Base-by-base conservation (phyloP, 148 eudicot genomes). In the Fagopyrum esculentum region DNA sequence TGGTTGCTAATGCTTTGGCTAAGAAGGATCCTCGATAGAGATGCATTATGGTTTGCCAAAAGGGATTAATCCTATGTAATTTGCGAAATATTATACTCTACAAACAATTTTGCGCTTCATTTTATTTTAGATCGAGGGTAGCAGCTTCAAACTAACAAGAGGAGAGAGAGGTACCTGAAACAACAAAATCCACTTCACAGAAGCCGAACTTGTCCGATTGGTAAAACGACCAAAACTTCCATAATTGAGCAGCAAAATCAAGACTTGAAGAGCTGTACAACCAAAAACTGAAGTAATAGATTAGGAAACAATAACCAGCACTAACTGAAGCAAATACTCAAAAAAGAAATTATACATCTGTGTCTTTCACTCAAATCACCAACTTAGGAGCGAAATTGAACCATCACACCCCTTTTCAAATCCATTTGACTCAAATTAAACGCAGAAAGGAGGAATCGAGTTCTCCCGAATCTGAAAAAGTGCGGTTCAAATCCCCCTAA, bases 401-500 rank as follows among this genome's bases (percentile, higher is more conserved):
- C 70, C 15, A 7, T 3, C 59, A 60, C 6, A 59, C 22, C 64
- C 64, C 44, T 43, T 8, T 0, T 64, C 45, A 1, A 17, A 64
- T 6, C 3, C 30, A 64, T 64, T 45, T 17, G 70, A 64, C 45
- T 64, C 70, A 40, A 61, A 61, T 35, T 17, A 19, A 64, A 5
- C 68, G 11, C 17, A 9, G 63, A n/a, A n/a, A 8, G 63, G 46
- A 64, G 70, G 70, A 64, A 64, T 64, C 70, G 45, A 6, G n/a
- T 64, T 40, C 70, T 64, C 70, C 46, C 7, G 70, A 11, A 12
- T 64, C 70, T 10, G 40, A 64, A n/a, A 61, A 64, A 45, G 45
- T 11, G 70, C 30, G 40, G 70, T 45, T 64, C 70, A 15, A 30
- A 64, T 64, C 70, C 70, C 70, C 45, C 70, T 64, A 64, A 64